Evolutionary conservation across 2,329 filamentous ascomycete genomes (phyloP), one percentile per base, ranked within the genome.

Genomic region (Xylariaceae sp.): DNA sequence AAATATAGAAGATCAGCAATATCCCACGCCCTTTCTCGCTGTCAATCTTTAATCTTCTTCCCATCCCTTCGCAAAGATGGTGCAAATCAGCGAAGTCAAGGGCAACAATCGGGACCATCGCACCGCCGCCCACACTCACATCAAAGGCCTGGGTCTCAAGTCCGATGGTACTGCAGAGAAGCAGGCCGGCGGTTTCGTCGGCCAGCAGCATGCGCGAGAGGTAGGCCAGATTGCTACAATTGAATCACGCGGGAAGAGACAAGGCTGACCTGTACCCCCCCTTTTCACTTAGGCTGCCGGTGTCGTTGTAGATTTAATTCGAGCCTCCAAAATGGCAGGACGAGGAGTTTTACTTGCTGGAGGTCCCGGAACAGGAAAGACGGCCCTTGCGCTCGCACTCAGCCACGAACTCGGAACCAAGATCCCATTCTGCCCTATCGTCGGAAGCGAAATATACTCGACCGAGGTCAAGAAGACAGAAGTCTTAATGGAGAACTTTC

Each of bases 401-500:
- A 95, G 89, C 67, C 93, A 97, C 71, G 93, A 98, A 68, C 77
- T 98, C 55, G 93, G 93, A 57, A 96, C 91, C 40, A 97, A 96
- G 74, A 95, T 98, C 46, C 93, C 93, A 6, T 98, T 98, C 67
- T 96, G 93, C 68, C 91, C 92, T 32, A 97, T 98, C 64, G 93
- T 96, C 42, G 93, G 91, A 59, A 96, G 91, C 74, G 93, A 98
- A 70, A 86, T 98, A 61, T 98, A 96, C 73, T 95, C 89, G 57
- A 86, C 92, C 37, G 93, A 98, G 70, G 91, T 98, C 54, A 98
- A 98, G 82, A 98, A 98, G 82, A 98, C 93, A 40, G 93, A 98
- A 70, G 86, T 95, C 56, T 74, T 98, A 65, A 97, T 97, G 93
- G 93, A 98, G 77, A 97, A 97, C 74, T 98, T 98, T 69, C 82